A percentile compares a stretch with the other conserved stretches of the same genome.
Conservation (phyloP, 1,284 basidiomycete genomes). For the Leccinum proximum region DNA sequence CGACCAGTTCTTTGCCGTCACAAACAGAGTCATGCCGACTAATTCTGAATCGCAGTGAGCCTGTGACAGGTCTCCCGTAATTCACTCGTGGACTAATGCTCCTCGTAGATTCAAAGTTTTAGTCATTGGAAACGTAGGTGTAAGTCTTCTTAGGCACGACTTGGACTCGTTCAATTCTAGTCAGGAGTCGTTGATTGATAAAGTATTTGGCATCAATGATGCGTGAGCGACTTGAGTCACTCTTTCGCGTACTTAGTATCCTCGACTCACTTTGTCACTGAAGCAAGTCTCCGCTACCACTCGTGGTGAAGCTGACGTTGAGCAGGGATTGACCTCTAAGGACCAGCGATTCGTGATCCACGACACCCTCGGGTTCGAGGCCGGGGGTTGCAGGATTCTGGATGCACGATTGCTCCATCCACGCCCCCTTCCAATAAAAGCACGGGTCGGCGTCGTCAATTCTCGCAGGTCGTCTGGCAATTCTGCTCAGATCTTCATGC, state of each 20-base stretch:
- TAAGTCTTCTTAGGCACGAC: neutral
- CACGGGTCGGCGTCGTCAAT: slow-evolving; percentile 59
- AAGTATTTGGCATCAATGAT: slow-evolving; percentile 12
- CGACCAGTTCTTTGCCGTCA: slow-evolving; percentile 7
- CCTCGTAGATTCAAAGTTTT: slow-evolving; percentile 14
- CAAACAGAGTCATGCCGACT: neutral
- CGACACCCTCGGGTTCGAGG: slow-evolving; percentile 20
- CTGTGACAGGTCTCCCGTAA: neutral
- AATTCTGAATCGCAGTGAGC: slow-evolving; percentile 13
- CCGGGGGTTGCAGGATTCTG: slow-evolving; percentile 23
- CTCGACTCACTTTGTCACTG: neutral
- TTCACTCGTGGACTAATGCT: neutral
- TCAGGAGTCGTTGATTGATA: slow-evolving; percentile 16
- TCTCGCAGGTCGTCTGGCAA: slow-evolving; percentile 70
- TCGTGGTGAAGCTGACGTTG: slow-evolving; percentile 9
- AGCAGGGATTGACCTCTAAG: slow-evolving; percentile 9
- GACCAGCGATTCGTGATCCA: slow-evolving; percentile 17
- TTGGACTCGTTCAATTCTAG: slow-evolving; percentile 4
- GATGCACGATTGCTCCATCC: slow-evolving; percentile 21
- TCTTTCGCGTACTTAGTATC: neutral
- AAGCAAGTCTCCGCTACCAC: slow-evolving; percentile 8
- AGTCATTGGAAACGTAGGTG: slow-evolving; percentile 16
- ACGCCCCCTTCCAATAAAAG: slow-evolving; percentile 32
- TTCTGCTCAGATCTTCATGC: slow-evolving; percentile 54
- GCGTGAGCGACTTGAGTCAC: slow-evolving; percentile 11